Percentiles rank a stretch among this genome's conserved stretches.
phyloP scores from a whole-genome alignment of 768 basidiomycete genomes.

The Boletus subcaerulescens region DNA sequence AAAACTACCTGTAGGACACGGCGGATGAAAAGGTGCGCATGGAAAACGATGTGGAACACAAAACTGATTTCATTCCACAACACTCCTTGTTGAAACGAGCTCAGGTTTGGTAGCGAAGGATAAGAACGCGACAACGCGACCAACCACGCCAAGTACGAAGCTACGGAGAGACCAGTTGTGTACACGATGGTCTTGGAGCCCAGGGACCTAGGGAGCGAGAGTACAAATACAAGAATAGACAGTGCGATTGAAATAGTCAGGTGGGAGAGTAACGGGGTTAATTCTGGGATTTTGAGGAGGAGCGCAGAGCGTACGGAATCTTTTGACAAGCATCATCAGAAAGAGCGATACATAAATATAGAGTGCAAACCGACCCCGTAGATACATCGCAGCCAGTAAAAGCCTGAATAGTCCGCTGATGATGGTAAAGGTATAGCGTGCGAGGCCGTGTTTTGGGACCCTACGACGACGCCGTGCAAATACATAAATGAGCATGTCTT shows the following conservation, averaged over 20 bases:
- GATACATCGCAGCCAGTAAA: slow-evolving; percentile 57
- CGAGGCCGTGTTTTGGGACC: slow-evolving; percentile 41
- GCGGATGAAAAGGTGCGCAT: slow-evolving; percentile 1
- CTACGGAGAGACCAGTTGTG: slow-evolving; percentile 57
- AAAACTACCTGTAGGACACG: slow-evolving; percentile 40
- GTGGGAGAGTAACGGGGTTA: slow-evolving; percentile 34
- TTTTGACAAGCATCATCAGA: slow-evolving; percentile 27
- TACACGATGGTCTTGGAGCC: slow-evolving; percentile 52
- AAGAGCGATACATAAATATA: background rate
- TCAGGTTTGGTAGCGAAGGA: slow-evolving; percentile 33
- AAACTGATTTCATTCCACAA: slow-evolving; percentile 66
- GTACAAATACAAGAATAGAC: slow-evolving; percentile 43
- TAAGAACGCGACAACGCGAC: slow-evolving; percentile 51
- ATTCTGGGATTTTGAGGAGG: slow-evolving; percentile 43
- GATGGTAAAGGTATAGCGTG: slow-evolving; percentile 45
- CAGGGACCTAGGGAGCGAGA: slow-evolving; percentile 56
- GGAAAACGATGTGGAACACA: slow-evolving; percentile 24
- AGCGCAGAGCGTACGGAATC: slow-evolving; percentile 54
- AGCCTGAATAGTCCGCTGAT: slow-evolving; percentile 46
- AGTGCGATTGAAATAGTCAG: slow-evolving; percentile 40
- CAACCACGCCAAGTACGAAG: slow-evolving; percentile 62
- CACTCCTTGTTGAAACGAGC: slow-evolving; percentile 42
- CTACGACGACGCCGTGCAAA: slow-evolving; percentile 56
- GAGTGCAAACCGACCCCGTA: slow-evolving; percentile 51
- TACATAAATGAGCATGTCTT: slow-evolving; percentile 62